Evolutionary conservation across 495 filamentous ascomycete genomes (phyloP), one percentile per base, ranked within the genome.

Genomic region (Aspergillus funiculosus): DNA sequence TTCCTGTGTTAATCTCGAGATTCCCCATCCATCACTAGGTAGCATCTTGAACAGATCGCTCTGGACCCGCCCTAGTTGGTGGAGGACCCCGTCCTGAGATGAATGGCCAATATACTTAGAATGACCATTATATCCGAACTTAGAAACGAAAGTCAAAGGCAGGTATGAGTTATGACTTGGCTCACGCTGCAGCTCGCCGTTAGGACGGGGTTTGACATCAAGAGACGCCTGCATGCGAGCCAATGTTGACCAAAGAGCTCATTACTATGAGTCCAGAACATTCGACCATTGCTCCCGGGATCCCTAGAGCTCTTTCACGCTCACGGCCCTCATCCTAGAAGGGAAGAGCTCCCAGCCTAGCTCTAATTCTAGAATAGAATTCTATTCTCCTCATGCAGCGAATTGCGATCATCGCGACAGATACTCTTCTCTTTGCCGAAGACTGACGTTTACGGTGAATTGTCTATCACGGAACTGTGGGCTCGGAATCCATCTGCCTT

Each of bases 251-350:
- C 14, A 22, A 34, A 25, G 28, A 26, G 19, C 26, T n/a, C 27
- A 28, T 19, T 34, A 13, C 11, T 21, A 17, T 30, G 43, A 37
- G 52, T 46, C 52, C 53, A 56, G 53, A 56, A 51, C 53, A 51
- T 53, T 57, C 50, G 50, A 37, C 24, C 48, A 30, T 51, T 50
- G 42, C 30, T 45, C 51, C 54, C 50, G 41, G 43, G 41, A 42
- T 54, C 30, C 42, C 37, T 35, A 42, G 41, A 41, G 13, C 27
- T 27, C 17, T 19, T 26, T 9, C 13, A 28, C 43, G 24, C 24
- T 45, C 26, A 36, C 15, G 34, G 21, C 6, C 5, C n/a, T n/a
- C n/a, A 19, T 19, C 22, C 36, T 46, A 24, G 35, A 38, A 29
- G 26, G 11, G 20, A n/a, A n/a, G n/a, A n/a, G n/a, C n/a, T n/a